Evolutionary conservation across 2,329 filamentous ascomycete species (phyloP), one percentile per base, ranked within the genome.

Genomic region (Monilinia polystroma): DNA sequence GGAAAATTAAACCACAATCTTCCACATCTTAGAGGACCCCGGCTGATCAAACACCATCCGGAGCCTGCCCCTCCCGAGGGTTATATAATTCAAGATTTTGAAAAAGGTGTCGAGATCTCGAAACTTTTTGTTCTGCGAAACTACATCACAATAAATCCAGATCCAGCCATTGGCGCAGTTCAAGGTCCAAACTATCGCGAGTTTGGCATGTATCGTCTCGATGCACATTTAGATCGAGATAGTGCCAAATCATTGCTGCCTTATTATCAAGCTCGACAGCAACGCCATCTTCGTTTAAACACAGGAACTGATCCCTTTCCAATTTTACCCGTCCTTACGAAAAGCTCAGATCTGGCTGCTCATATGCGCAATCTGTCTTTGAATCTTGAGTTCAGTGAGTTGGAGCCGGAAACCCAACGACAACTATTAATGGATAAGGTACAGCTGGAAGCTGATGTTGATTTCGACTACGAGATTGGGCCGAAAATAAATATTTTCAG

Each of bases 161-260:
- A 85, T 69, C 81, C 78, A 2, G 79, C 79, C 7, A 75, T 87
- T 38, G 86, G 86, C 38, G 83, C 80, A 6, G 79, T 87, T 2
- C 82, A 89, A 71, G 87, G 86, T 1, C 81, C 82, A 0, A 75
- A 76, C 3, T 89, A 89, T 71, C 70, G 75, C 1, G 81, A 82
- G 0, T 69, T 68, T 5, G 77, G 77, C 1, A 75, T 86, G 2
- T 87, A 80, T 71, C 76, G 81, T 4, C 72, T 68, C 6, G 82
- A 86, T 7, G 80, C 80, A 1, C 86, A 88, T 70, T 70, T 79
- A 3, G 72, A 82, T 23, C 74, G 76, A 2, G 79, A 86, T 53
- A 77, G 78, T 0, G 66, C 65, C 1, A 75, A 74, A 55, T 84
- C 82, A 2, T 77, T 88, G 6, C 71, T 84, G 8, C 79, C 80